Conservation (phyloP, 1,284 basidiomycete species). For the Apiotrichum montevideense region DNA sequence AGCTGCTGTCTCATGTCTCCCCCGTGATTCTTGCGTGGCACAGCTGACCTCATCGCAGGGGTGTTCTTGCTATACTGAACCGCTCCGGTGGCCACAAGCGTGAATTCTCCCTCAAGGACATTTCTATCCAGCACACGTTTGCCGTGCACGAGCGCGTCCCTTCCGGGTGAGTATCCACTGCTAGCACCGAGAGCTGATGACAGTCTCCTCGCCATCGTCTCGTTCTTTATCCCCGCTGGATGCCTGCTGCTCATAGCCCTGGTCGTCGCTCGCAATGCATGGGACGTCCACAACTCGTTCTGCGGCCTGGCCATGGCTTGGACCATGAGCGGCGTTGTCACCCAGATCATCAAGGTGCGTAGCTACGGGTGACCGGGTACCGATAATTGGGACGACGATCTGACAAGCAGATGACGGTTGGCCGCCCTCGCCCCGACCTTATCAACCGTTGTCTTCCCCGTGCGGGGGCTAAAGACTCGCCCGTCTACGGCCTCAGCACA, state of each 20-base stretch:
- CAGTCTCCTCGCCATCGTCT: slow-evolving; percentile 61
- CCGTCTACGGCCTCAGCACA: slow-evolving; percentile 66
- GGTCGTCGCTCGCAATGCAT: slow-evolving; percentile 66
- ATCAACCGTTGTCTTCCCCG: slow-evolving; percentile 75
- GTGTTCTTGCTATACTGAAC: slow-evolving; percentile 62
- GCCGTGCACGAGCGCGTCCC: slow-evolving; percentile 79
- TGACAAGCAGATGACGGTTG: slow-evolving; percentile 53
- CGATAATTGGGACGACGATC: neutral
- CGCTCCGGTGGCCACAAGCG: slow-evolving; percentile 72
- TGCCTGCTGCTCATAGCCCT: slow-evolving; percentile 64
- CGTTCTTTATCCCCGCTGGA: slow-evolving; percentile 60
- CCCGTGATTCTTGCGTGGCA: no score
- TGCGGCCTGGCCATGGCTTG: slow-evolving; percentile 67
- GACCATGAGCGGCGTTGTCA: slow-evolving; percentile 69
- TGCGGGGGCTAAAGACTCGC: slow-evolving; percentile 57
- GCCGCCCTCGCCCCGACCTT: slow-evolving; percentile 79
- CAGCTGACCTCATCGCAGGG: slow-evolving; percentile 46
- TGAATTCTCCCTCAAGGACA: slow-evolving; percentile 74
- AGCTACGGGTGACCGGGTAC: no score
- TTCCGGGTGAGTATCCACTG: slow-evolving; percentile 46
- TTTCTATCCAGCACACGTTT: slow-evolving; percentile 62
- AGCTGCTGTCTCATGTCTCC: no score
- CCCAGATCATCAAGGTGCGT: slow-evolving; percentile 71
- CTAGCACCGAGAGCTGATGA: neutral
- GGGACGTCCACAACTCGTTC: slow-evolving; percentile 79